These are phyloP conservation scores for Chaetoscypha palmicola DNA, from an alignment of 2,329 filamentous ascomycete genomes.

Conservation along the genomic window DNA sequence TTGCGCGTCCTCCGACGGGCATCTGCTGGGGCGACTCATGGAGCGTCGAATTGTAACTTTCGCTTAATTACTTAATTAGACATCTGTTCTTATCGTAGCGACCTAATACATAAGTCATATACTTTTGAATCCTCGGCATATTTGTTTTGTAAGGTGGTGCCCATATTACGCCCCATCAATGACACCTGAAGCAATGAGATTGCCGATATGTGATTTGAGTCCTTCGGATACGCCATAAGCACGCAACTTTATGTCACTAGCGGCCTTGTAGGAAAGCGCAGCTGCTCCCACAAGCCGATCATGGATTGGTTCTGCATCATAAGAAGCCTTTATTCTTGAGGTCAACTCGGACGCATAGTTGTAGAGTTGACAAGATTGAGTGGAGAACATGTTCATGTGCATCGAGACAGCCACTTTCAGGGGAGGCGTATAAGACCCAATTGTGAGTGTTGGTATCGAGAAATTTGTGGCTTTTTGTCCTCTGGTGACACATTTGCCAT, in stretches of 20 bases:
- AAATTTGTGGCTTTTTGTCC: slow-evolving; percentile 4
- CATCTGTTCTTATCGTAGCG: too few relatives aligned
- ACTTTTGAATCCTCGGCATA: too few relatives aligned
- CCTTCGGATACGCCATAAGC: slow-evolving; percentile 1
- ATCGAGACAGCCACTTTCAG: slow-evolving; percentile 13
- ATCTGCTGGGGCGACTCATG: too few relatives aligned
- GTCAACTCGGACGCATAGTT: slow-evolving; percentile 16
- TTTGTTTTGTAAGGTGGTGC: too few relatives aligned
- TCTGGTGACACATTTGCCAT: slow-evolving; percentile 3
- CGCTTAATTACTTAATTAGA: too few relatives aligned
- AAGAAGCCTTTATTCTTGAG: neutral
- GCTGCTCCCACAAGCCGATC: too few relatives aligned
- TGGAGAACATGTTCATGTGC: slow-evolving; percentile 20
- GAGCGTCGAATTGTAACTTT: too few relatives aligned
- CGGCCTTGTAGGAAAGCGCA: slow-evolving; percentile 7
- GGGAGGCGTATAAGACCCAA: slow-evolving; percentile 19
- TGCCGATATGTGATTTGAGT: neutral
- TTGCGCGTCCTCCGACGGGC: too few relatives aligned
- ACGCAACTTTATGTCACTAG: slow-evolving; percentile 16
- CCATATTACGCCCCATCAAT: too few relatives aligned
- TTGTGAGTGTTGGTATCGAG: slow-evolving; percentile 10
- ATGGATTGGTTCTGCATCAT: too few relatives aligned
- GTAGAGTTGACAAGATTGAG: slow-evolving; percentile 15
- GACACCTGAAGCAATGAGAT: neutral
- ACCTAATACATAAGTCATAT: too few relatives aligned